Base-by-base conservation (phyloP, 2,329 filamentous ascomycete species). In the Aphanoascus verrucosus region DNA sequence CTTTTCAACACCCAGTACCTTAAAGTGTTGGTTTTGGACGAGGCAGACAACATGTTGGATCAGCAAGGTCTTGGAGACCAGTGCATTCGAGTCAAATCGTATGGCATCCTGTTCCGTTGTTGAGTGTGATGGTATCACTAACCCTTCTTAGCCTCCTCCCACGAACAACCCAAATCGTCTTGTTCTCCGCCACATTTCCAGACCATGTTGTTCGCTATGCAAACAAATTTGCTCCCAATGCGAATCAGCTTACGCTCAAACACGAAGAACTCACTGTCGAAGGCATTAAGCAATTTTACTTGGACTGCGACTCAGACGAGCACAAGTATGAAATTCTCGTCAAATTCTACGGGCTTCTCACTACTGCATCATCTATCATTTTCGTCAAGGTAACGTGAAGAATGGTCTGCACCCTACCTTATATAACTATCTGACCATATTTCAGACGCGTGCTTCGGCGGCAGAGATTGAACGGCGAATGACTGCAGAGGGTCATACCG, bases 1-100 rank as follows among this genome's bases (percentile, higher is more conserved):
- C 79, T 86, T 64, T 78, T 98, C 59, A 81, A 94, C 61, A 71
- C 82, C 0, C 80, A 78, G 15, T 72, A 82, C 55, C 76, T 98
- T 61, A 87, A 83, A 68, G 80, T 94, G 7, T 78, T 98, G 57
- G 91, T 96, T 53, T 78, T 98, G 51, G 93, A 98, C 64, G 93
- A 98, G 74, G 93, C 93, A 54, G 93, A 98, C 73, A 97, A 96
- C 73, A 98, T 98, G 93, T 75, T 98, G 56, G 93, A 97, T 65
- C 85, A 91, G 70, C 88, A 95, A 71, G 91, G 93, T 49, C 77
- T 98, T 53, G 93, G 93, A 50, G 93, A 97, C 55, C 93, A 98
- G 72, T 97, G 91, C 70, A 80, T 89, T 62, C 83, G 90, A 60
- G 88, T 96, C 62, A 95, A 94, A 75, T 71, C 72, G 88, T 93